A percentile compares a stretch with the other conserved stretches of the same genome.
phyloP scores from a whole-genome alignment of 495 filamentous ascomycete species.

The Penicillium longicatenatum region DNA sequence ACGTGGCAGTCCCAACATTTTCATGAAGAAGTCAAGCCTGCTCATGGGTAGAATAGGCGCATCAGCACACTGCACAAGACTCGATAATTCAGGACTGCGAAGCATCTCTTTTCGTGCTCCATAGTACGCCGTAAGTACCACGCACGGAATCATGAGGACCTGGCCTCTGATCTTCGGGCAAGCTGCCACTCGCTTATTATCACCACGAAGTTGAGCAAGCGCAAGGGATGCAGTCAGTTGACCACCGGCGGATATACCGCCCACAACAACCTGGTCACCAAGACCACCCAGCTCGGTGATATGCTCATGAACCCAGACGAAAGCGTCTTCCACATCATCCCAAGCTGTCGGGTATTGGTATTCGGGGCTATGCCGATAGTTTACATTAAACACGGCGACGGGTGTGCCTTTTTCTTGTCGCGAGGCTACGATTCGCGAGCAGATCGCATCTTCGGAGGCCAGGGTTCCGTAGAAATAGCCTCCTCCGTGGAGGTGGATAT shows the following conservation, averaged over 20 bases:
- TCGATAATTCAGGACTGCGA: slow-evolving; percentile 34
- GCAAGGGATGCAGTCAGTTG: slow-evolving; percentile 45
- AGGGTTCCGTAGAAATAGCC: slow-evolving; percentile 51
- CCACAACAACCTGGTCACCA: slow-evolving; percentile 41
- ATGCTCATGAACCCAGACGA: slow-evolving; percentile 46
- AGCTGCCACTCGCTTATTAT: slow-evolving; percentile 22
- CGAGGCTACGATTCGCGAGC: slow-evolving; percentile 39
- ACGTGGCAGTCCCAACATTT: slow-evolving; percentile 26
- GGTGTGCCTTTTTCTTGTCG: slow-evolving; percentile 20
- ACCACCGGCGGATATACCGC: slow-evolving; percentile 51
- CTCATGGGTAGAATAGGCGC: slow-evolving; percentile 40
- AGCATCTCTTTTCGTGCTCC: slow-evolving; percentile 35
- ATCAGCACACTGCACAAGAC: slow-evolving; percentile 39
- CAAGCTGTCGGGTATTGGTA: slow-evolving; percentile 42
- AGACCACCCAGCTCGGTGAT: slow-evolving; percentile 35
- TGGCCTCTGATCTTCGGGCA: slow-evolving; percentile 41
- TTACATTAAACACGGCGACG: slow-evolving; percentile 45
- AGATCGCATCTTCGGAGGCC: slow-evolving; percentile 48
- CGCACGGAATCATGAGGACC: slow-evolving; percentile 45
- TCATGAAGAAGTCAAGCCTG: slow-evolving; percentile 35
- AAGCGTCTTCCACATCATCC: slow-evolving; percentile 50
- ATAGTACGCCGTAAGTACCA: slow-evolving; percentile 38
- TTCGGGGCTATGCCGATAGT: slow-evolving; percentile 52
- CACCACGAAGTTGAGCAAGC: slow-evolving; percentile 30
- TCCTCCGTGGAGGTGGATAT: slow-evolving; percentile 53